A percentile compares a stretch with the other conserved stretches of the same genome.
phyloP scores from a whole-genome alignment of 768 basidiomycete species.

The Tephrocybe sp. region DNA sequence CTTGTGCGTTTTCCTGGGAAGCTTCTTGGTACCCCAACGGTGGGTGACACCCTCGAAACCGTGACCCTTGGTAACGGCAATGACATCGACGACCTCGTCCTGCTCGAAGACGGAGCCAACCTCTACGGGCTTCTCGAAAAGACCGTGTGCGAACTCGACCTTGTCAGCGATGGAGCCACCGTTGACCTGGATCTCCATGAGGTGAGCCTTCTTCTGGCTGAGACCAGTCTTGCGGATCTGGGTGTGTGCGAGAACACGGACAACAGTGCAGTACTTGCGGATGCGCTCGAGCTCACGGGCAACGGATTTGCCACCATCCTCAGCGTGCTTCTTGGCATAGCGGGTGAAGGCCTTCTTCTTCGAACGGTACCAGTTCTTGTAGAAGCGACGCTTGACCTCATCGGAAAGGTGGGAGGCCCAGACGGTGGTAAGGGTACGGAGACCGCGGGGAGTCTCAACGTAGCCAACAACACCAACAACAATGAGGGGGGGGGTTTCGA shows the following conservation, averaged over 20 bases:
- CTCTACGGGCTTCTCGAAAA: conserved; percentile 97
- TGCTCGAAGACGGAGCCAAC: conserved; percentile 88
- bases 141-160: conserved; percentile 88
- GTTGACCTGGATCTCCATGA: conserved; percentile 99
- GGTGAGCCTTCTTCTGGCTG: conserved; percentile 98
- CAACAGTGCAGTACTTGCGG: conserved; percentile 99
- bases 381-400: conserved; percentile 98
- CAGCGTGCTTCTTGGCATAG: conserved; percentile 99
- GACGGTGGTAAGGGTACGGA: conserved; percentile 97
- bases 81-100: conserved; percentile 94
- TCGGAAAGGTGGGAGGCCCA: conserved; percentile 98
- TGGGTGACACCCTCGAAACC: conserved; percentile 99
- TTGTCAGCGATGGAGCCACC: conserved; percentile 96
- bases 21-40: conserved; percentile 99
- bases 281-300: conserved; percentile 98
- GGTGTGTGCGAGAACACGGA: conserved; percentile 98
- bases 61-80: conserved; percentile 99
- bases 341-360: conserved; percentile 99
- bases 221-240: conserved; percentile 98
- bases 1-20: conserved; percentile 98
- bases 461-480: conserved; percentile 98
- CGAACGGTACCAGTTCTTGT: conserved; percentile 99
- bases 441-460: conserved; percentile 98
- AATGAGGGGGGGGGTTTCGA: conserved; percentile 97
- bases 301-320: conserved; percentile 89